Base-by-base conservation (phyloP, 805 yeast species). In the Candida maris region DNA sequence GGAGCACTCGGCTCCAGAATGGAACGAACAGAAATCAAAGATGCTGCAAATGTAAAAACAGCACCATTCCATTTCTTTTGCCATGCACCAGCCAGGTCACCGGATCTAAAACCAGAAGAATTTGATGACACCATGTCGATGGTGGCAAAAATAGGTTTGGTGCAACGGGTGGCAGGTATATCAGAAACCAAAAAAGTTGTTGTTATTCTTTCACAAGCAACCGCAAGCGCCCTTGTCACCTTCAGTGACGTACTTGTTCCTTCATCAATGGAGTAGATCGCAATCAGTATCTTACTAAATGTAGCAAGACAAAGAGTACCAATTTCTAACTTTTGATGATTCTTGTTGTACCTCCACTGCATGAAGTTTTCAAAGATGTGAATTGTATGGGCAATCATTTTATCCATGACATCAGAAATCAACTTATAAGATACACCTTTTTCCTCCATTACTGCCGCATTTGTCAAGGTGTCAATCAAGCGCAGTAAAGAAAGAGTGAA, bases 321-420 rank as follows among this genome's bases (percentile, higher is more conserved):
- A 29, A 87, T 65, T 46, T 77, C 72, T 45, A 75, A 66, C 42
- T 79, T 76, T 51, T 87, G 85, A 30, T 64, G 57, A 1, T 75
- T 62, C 8, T 70, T 56, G 20, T 65, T 62, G 56, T 77, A 88
- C 44, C 77, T 73, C 84, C 95, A 86, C 51, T 71, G 75, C 3
- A 71, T 61, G 46, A 80, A 84, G 46, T 85, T 78, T 50, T 87
- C 96, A 59, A 79, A 85, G 0, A 85, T 73, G 34, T 73, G 74
- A n/a, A 85, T 59, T 26, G 79, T 63, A 56, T 81, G 84, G 4
- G 63, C 56, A 1, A 73, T 64, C 30, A 85, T 60, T 37, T 71
- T 71, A 15, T 71, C 65, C 23, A 88, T 57, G 4, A 84, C 75
- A 6, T 70, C 71, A 4, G 75, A 60, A 52, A 79, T 80, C 10